A percentile compares a stretch with the other conserved stretches of the same genome.
These are phyloP conservation scores for Oryza officinalis DNA, from an alignment of 176 grass and related monocot genomes.

Conservation along the genomic window DNA sequence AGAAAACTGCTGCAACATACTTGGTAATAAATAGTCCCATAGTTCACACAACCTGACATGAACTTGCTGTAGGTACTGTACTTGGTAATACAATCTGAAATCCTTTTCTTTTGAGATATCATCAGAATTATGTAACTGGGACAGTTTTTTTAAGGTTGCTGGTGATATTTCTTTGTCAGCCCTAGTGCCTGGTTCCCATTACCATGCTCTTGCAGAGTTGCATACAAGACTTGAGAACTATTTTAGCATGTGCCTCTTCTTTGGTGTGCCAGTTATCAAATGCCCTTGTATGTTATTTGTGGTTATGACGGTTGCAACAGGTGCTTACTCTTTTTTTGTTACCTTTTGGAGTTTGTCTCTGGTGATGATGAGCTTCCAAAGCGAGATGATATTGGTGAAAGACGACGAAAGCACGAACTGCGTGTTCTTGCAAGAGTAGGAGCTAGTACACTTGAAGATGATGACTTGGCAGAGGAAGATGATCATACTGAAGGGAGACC, in stretches of 20 bases:
- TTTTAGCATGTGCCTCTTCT: background rate
- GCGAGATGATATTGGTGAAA: slow-evolving; percentile 90
- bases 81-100: background rate
- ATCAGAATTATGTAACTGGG: background rate
- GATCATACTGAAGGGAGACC: slow-evolving; percentile 22
- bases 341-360: slow-evolving; percentile 59
- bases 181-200: background rate
- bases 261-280: background rate
- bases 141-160: background rate
- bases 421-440: slow-evolving; percentile 79
- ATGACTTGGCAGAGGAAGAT: slow-evolving; percentile 48
- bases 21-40: background rate
- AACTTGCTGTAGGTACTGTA: background rate
- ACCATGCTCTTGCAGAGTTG: background rate
- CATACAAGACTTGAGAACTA: background rate
- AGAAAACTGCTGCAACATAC: background rate
- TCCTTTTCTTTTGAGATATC: background rate
- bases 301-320: background rate
- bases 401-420: slow-evolving; percentile 78
- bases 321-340: background rate
- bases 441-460: slow-evolving; percentile 42
- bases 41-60: background rate
- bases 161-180: background rate
- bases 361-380: slow-evolving; percentile 98
- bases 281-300: background rate